Base-by-base conservation (phyloP, 805 yeast species). In the Torulaspora franciscae region DNA sequence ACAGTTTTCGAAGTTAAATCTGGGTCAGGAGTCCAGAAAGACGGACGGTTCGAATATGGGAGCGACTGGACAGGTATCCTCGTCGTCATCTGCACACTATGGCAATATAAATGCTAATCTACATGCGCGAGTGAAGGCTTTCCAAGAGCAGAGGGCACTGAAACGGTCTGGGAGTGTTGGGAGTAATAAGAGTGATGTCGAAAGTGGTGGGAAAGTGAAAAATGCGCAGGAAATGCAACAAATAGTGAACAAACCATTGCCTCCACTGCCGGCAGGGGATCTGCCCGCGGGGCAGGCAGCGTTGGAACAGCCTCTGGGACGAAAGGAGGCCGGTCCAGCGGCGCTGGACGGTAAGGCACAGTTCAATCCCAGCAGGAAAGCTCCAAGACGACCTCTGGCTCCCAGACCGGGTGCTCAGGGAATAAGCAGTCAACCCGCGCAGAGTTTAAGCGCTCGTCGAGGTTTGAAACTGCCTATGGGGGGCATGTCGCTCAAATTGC, bases 51-150 rank as follows among this genome's bases (percentile, higher is more conserved):
- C 33, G 25, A 35, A 24, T 9, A 23, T 32, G 29, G 25, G 19
- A 36, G 32, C 24, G n/a, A 32, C 39, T 24, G 17, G 38, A 17
- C 22, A 32, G 23, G 50, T 58, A 17, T 46, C 55, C 4, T 45
- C 61, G 3, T 57, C 67, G 9, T 49, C 64, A 6, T 61, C 64
- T 2, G 54, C 64, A 29, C 59, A 61, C 27, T 63, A 61, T 42
- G 57, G 51, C 39, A 70, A 66, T 43, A 69, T 83, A 40, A 80
- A 76, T 55, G 82, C 93, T 8, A 91, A 85, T 50, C 76, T 88
- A 32, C 96, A 89, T 64, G 96, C 96, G 1, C 73, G 93, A 51
- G 74, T 90, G 29, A 68, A 85, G 62, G 96, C 95, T 0, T 85
- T 90, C 56, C 96, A 89, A 64, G 88, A 86, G 51, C 80, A 83